A percentile compares a stretch with the other conserved stretches of the same genome.
These are phyloP conservation scores for Xylaria intraflava DNA, from an alignment of 495 filamentous ascomycete genomes.

Conservation along the genomic window DNA sequence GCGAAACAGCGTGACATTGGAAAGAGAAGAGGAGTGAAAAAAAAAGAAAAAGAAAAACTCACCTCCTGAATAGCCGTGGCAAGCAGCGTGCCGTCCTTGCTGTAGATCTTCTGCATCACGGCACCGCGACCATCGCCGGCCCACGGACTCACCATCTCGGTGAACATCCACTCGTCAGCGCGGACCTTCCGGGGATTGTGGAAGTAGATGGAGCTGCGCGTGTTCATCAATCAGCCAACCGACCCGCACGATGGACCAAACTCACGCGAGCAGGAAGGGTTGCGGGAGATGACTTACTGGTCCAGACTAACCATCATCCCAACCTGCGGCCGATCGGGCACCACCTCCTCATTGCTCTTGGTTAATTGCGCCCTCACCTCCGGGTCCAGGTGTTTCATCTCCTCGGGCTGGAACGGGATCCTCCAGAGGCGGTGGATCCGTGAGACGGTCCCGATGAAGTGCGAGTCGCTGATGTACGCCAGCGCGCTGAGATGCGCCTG, in stretches of 20 bases:
- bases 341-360: conserved; percentile 34
- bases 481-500: conserved; percentile 77
- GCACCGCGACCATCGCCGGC: conserved; percentile 81
- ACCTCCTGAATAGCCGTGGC: conserved; percentile 83
- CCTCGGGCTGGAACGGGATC: conserved; percentile 37
- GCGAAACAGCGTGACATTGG: no score
- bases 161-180: conserved; percentile 91
- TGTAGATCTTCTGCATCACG: conserved; percentile 82
- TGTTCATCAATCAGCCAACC: not conserved
- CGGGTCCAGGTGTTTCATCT: conserved; percentile 26
- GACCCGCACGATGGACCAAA: not conserved
- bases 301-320: conserved; percentile 97
- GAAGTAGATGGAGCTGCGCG: conserved; percentile 79
- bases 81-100: conserved; percentile 71
- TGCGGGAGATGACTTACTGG: conserved; percentile 16
- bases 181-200: conserved; percentile 72
- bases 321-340: conserved; percentile 45
- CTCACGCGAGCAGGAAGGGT: not conserved
- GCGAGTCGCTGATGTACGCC: conserved; percentile 86
- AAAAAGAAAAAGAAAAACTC: conserved; percentile 12
- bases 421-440: conserved; percentile 69
- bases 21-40: not conserved
- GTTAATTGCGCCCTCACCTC: conserved; percentile 23
- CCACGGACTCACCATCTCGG: conserved; percentile 93
- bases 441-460: conserved; percentile 84